Evolutionary conservation across 2,329 filamentous ascomycete species (phyloP).

Genomic region (Colletotrichum sp.): DNA sequence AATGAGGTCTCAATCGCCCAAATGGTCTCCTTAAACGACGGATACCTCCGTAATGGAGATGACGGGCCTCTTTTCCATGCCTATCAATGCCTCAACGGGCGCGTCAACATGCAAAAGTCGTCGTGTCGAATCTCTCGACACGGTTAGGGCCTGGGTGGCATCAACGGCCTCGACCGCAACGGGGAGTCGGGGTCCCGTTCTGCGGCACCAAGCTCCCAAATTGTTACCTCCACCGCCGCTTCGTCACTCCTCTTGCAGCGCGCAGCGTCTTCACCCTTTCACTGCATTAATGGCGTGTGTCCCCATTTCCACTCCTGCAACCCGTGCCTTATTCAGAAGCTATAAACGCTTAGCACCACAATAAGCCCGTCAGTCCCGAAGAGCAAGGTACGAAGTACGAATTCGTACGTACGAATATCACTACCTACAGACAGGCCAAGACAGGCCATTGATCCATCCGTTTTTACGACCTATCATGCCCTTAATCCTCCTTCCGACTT

Average conservation of each 20-base stretch:
- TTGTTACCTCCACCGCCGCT: not conserved
- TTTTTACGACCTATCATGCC: not conserved
- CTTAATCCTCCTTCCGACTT: not conserved
- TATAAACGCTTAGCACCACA: not conserved
- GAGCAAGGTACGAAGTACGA: not conserved
- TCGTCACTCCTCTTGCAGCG: not conserved
- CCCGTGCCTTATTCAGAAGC: not conserved
- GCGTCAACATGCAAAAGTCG: not conserved
- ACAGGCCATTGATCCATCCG: not conserved
- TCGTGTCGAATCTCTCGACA: not conserved
- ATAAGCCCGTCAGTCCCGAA: not conserved
- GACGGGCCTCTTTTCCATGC: not conserved
- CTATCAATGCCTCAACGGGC: not conserved
- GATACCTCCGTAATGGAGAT: not conserved
- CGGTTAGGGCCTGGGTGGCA: not conserved
- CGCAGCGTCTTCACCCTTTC: not conserved
- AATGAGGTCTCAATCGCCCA: not conserved
- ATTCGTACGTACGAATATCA: not conserved
- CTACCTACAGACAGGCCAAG: not conserved
- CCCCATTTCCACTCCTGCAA: not conserved
- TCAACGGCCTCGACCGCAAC: not conserved
- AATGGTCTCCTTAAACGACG: not conserved
- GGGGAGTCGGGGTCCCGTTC: not conserved
- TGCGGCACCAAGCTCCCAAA: not conserved
- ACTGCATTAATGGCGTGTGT: slow-evolving; percentile 12